Base-by-base conservation (phyloP, 768 basidiomycete genomes). In the Lactifluus piperatus region DNA sequence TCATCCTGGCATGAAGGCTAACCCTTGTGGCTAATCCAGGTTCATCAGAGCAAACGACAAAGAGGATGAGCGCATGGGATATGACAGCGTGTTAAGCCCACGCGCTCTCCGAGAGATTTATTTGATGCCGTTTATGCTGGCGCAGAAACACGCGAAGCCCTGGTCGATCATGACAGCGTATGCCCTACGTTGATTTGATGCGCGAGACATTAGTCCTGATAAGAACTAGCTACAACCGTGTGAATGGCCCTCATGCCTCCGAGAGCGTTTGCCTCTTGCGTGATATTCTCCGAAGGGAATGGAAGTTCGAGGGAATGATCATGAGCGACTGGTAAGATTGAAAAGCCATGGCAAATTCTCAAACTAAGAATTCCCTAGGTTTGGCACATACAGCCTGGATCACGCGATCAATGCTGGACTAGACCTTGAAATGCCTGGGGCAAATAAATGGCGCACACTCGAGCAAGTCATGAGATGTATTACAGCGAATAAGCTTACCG, bases 311-410 rank as follows among this genome's bases (percentile, higher is more conserved):
- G n/a, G 85, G 55, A 41, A 85, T 82, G 73, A 74, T 87, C 57
- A 91, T 91, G 87, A 87, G 85, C 58, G 90, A 91, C 68, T 93
- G 90, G 89, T 87, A 69, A 24, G 68, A 57, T 20, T 30, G 48
- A 39, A 46, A 41, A 13, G 10, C 11, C 32, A 36, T 10, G 4
- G 2, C 14, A 24, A 14, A 56, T 52, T 32, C 20, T 18, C 24
- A 14, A 46, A 48, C 22, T 46, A 24, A 26, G 47, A 20, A 14
- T n/a, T 36, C 8, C 49, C 22, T 54, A 86, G 85, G 85, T 86
- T 85, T 57, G 89, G 89, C 1, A 72, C 79, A 3, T 56, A 56
- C 47, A 56, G 55, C 53, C 73, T 88, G 32, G 82, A 83, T 62
- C 74, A 77, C 24, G 72, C 76, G 10, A 56, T 56, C 47, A 56